Conservation (phyloP, 306 rosid genomes). For the Dryas alaskensis region DNA sequence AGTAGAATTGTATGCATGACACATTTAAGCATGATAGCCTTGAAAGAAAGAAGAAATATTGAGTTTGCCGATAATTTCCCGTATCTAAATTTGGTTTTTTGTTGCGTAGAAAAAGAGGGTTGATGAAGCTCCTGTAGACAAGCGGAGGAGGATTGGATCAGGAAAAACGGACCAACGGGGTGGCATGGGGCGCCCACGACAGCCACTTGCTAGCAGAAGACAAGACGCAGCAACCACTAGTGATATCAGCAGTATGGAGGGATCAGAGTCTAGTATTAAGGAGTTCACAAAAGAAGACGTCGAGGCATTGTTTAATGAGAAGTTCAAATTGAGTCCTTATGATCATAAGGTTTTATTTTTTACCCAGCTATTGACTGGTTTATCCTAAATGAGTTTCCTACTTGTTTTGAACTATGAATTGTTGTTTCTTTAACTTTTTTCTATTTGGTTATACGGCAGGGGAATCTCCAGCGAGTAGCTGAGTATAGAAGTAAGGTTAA, state of each 20-base stretch:
- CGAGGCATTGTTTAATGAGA: conserved; percentile 62
- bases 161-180: conserved; percentile 43
- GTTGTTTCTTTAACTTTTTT: neutral
- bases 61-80: too few relatives aligned
- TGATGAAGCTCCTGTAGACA: conserved; percentile 57
- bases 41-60: too few relatives aligned
- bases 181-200: conserved; percentile 10
- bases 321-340: conserved; percentile 50
- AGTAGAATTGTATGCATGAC: too few relatives aligned
- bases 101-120: conserved; percentile 50
- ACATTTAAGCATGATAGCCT: too few relatives aligned
- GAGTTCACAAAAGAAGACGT: conserved; percentile 75
- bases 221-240: conserved; percentile 31
- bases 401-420: neutral
- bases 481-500: conserved; percentile 65
- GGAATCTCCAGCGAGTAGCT: conserved; percentile 51
- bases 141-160: conserved; percentile 58
- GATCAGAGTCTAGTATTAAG: conserved; percentile 29
- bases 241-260: conserved; percentile 41
- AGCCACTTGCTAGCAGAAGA: conserved; percentile 32
- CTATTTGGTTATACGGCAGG: conserved; percentile 38
- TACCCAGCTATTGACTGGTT: neutral
- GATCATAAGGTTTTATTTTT: conserved; percentile 62
- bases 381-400: neutral
- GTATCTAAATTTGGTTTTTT: neutral